Evolutionary conservation across 106 monocot genomes (phyloP).

Genomic region (Allium cepa): DNA sequence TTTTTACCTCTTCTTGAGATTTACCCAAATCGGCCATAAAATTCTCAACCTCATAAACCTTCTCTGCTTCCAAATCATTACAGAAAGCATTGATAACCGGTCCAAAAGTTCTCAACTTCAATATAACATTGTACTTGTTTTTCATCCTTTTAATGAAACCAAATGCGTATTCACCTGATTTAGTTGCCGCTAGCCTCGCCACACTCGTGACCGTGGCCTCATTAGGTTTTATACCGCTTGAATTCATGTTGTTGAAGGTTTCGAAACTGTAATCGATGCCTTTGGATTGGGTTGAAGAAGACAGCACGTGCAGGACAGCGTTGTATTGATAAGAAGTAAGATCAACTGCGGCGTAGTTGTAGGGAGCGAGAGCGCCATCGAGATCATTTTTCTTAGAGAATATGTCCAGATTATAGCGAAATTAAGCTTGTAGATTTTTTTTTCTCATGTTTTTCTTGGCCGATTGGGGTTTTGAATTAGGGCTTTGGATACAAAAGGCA

Average conservation of each 20-base stretch:
- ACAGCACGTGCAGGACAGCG: constrained; percentile 64
- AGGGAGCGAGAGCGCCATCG: constrained; percentile 50
- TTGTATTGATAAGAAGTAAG: constrained; percentile 71
- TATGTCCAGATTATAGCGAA: constrained; percentile 51
- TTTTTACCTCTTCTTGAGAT: constrained; percentile 58
- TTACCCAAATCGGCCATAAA: constrained; percentile 52
- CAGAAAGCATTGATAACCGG: constrained; percentile 69
- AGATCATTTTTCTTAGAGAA: constrained; percentile 55
- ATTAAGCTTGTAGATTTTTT: constrained; percentile 37
- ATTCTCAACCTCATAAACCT: constrained; percentile 71
- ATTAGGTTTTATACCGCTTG: constrained; percentile 32
- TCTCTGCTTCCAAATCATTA: constrained; percentile 32
- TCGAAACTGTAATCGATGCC: constrained; percentile 27
- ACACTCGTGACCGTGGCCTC: constrained; percentile 74
- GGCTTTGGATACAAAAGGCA: neutral
- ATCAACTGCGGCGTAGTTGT: constrained; percentile 29
- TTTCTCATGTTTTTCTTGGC: constrained; percentile 26
- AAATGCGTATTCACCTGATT: constrained; percentile 42
- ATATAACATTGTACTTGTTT: constrained; percentile 31
- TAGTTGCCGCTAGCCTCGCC: constrained; percentile 46
- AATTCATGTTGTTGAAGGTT: constrained; percentile 65
- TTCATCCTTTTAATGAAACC: constrained; percentile 69
- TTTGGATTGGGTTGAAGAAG: constrained; percentile 17
- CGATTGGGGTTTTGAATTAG: constrained; percentile 23
- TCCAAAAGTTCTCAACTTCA: constrained; percentile 62